Evolutionary conservation across 768 basidiomycete species (phyloP), one percentile per base, ranked within the genome.

Genomic region (Gymnopilus dilepis): DNA sequence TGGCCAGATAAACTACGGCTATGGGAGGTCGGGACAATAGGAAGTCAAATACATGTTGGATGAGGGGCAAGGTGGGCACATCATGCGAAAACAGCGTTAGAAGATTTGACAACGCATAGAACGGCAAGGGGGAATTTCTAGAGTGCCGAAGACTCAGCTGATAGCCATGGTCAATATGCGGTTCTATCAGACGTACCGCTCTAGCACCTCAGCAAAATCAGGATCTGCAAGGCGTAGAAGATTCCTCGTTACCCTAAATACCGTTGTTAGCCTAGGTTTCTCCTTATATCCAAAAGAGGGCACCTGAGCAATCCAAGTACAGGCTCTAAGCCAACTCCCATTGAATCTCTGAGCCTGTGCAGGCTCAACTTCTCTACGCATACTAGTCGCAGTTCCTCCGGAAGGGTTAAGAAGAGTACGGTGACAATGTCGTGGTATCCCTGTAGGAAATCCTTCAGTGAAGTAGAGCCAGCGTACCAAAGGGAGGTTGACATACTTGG

Each of bases 341-440:
- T 97, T 0, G 94, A 88, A 73, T 98, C 95, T 58, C 95, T 80
- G 5, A 96, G 79, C 19, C 94, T 73, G 51, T 92, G 86, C 33
- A 95, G 73, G 68, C 91, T 93, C 33, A 95, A 67, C 66, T 91
- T 87, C 76, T 94, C 92, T 6, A 81, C 80, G 50, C 84, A 87
- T 3, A 75, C 72, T 0, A 88, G 72, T 43, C 84, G 89, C 22
- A 86, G 66, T 43, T 86, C 84, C 24, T 72, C 73, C 2, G 90
- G 90, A 5, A 94, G 76, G 0, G 91, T 93, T 31, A 95, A 80
- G 66, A 87, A 88, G 3, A 97, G 62, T 12, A 97, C 94, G 0
- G 93, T 91, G 21, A 94, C 81, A 42, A 98, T 94, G 69, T 97
- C 95, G 70, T 97, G 95, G 74, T 92, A 97, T 45, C 95, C 95